Conservation (phyloP, 2,329 filamentous ascomycete species). For the Magnaporthiopsis poae region DNA sequence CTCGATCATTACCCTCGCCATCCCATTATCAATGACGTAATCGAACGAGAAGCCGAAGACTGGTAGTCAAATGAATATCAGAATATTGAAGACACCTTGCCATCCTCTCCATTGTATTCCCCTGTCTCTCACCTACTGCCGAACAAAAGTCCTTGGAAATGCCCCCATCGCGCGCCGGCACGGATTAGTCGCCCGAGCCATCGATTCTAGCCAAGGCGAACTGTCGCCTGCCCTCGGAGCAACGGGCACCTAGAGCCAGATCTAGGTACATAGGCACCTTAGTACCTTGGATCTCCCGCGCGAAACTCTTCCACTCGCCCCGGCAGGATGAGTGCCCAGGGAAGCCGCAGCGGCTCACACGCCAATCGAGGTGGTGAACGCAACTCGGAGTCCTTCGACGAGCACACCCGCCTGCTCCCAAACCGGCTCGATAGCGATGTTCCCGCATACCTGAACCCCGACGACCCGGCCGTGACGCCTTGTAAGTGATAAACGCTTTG, state of each 20-base stretch:
- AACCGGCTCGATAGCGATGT: constrained; percentile 47
- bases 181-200: not conserved
- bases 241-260: not conserved
- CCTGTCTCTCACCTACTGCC: too few species aligned
- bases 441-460: constrained; percentile 57
- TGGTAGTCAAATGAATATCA: not conserved
- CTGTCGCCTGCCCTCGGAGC: not conserved
- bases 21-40: not conserved
- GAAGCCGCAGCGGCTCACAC: not conserved
- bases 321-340: not conserved
- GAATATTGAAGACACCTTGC: not conserved
- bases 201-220: not conserved
- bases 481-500: constrained; percentile 24
- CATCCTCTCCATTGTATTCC: not conserved
- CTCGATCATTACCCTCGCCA: not conserved
- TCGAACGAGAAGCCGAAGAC: not conserved
- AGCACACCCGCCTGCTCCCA: constrained; percentile 58
- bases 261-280: not conserved
- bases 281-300: not conserved
- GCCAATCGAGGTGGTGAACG: not conserved
- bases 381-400: constrained; percentile 26
- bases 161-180: too few species aligned
- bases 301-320: too few species aligned
- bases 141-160: not conserved
- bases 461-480: constrained; percentile 78